Base-by-base conservation (phyloP, 306 rosid species). In the Vigna hirtella region DNA sequence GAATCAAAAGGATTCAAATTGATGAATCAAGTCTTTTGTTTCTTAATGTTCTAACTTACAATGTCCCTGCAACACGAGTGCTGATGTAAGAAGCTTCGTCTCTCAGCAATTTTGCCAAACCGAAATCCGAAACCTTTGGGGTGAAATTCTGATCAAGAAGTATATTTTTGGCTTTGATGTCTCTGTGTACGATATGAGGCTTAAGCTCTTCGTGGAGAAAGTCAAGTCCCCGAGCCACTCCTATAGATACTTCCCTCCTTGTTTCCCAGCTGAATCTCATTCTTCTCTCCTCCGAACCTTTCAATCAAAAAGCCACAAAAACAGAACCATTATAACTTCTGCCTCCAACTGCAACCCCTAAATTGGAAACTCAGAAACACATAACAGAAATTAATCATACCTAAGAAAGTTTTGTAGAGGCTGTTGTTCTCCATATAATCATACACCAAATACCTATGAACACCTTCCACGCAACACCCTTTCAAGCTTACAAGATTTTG, bases 51-150 rank as follows among this genome's bases (percentile, higher is more conserved):
- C 0, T 15, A 55, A 88, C 98, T 89, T 73, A 95, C 99, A 95
- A 72, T 91, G 99, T 95, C 70, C 99, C 99, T 0, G 98, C 99
- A 77, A 95, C 99, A 65, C 85, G 88, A 40, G 98, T 95, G 73
- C 98, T 91, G 32, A 95, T 76, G 83, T 93, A 81, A 70, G 99
- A 88, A n/a, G 28, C 34, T 71, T 88, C 86, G 7, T 93, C 97
- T 84, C 79, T 81, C 2, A 90, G 56, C 53, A 95, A 53, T 84
- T 87, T 95, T 0, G 99, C 89, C 55, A 95, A 83, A 28, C 99
- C 99, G 13, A 95, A 93, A 78, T 95, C 99, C 0, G 98, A 79
- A 79, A 95, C 82, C 78, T 90, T 93, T 0, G 99, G 93, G 4
- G 22, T 86, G 30, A 93, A 87, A 70, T 86, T 48, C 18, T 20